These are phyloP conservation scores for Coelastrella sp. DNA, from an alignment of 139 green algal genomes.

Conservation along the genomic window DNA sequence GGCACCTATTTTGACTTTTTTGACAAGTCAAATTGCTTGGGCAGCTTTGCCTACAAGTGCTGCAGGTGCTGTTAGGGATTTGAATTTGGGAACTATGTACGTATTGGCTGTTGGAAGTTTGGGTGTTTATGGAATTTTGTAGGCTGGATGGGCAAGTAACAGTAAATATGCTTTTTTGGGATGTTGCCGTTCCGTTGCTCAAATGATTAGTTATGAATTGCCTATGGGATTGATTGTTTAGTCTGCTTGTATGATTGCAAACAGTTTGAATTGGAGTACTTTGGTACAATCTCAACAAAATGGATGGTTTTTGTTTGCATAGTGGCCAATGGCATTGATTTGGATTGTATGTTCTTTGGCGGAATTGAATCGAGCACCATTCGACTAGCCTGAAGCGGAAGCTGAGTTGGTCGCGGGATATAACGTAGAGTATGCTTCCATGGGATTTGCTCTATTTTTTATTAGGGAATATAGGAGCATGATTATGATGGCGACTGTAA, in stretches of 20 bases:
- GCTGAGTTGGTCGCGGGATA: not conserved
- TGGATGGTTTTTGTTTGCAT: slow-evolving; percentile 64
- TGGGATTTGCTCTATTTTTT: slow-evolving; percentile 26
- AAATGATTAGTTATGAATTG: slow-evolving; percentile 86
- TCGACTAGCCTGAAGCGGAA: slow-evolving; percentile 77
- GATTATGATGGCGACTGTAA: slow-evolving; percentile 2
- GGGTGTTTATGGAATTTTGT: slow-evolving; percentile 84
- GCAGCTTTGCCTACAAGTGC: slow-evolving; percentile 12
- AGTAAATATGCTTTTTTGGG: slow-evolving; percentile 86
- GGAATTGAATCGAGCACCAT: slow-evolving; percentile 83
- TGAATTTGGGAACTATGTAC: slow-evolving; percentile 73
- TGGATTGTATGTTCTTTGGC: slow-evolving; percentile 83
- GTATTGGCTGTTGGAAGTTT: slow-evolving; percentile 78
- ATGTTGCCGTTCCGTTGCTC: slow-evolving; percentile 66
- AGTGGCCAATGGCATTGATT: slow-evolving; percentile 66
- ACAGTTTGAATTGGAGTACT: slow-evolving; percentile 61
- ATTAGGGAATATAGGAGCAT: slow-evolving; percentile 22
- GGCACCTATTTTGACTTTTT: slow-evolving; percentile 81
- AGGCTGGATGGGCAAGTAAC: slow-evolving; percentile 78
- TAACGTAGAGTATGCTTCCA: slow-evolving; percentile 15
- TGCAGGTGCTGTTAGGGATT: slow-evolving; percentile 72
- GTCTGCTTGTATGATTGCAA: slow-evolving; percentile 73
- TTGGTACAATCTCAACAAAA: slow-evolving; percentile 69
- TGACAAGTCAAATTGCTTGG: slow-evolving; percentile 72
- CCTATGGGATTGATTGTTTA: slow-evolving; percentile 77